A percentile compares a stretch with the other conserved stretches of the same genome.
phyloP scores from a whole-genome alignment of 2,329 filamentous ascomycete species.

The Pestalotiopsis fici region DNA sequence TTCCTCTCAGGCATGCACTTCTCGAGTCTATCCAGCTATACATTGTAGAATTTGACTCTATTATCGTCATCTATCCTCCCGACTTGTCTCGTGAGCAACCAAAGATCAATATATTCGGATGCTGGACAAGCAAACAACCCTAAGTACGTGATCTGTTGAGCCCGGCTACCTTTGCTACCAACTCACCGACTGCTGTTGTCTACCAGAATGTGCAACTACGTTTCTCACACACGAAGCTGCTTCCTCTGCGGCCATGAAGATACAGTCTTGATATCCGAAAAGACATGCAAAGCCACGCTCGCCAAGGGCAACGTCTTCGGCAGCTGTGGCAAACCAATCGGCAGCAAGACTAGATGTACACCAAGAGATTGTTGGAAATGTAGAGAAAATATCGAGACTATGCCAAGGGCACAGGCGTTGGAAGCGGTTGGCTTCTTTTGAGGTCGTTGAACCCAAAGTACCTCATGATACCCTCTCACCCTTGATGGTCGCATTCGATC shows the following conservation, averaged over 20 bases:
- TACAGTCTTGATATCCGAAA: conserved; percentile 42
- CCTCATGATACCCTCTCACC: not conserved
- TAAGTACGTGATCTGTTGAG: not conserved
- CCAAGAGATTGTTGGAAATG: conserved; percentile 40
- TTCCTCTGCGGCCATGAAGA: conserved; percentile 35
- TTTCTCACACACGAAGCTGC: conserved; percentile 38
- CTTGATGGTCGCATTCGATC: not conserved
- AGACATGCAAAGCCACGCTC: conserved; percentile 31
- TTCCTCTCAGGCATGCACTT: not conserved
- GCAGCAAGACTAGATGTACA: conserved; percentile 28
- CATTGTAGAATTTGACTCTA: not conserved
- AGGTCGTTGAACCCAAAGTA: not conserved
- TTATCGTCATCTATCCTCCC: not conserved
- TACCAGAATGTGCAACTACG: conserved; percentile 41
- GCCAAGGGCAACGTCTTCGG: conserved; percentile 36
- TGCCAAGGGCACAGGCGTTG: conserved; percentile 15
- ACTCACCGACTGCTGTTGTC: not conserved
- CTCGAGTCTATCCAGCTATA: not conserved
- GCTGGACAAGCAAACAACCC: not conserved
- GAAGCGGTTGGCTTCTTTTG: not conserved
- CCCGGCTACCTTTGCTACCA: not conserved
- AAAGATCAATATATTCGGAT: not conserved
- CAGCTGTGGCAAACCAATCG: conserved; percentile 35
- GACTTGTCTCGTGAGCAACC: not conserved
- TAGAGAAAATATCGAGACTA: conserved; percentile 26